Conservation (phyloP, 2,329 filamentous ascomycete genomes). For the Cordyceps militaris region DNA sequence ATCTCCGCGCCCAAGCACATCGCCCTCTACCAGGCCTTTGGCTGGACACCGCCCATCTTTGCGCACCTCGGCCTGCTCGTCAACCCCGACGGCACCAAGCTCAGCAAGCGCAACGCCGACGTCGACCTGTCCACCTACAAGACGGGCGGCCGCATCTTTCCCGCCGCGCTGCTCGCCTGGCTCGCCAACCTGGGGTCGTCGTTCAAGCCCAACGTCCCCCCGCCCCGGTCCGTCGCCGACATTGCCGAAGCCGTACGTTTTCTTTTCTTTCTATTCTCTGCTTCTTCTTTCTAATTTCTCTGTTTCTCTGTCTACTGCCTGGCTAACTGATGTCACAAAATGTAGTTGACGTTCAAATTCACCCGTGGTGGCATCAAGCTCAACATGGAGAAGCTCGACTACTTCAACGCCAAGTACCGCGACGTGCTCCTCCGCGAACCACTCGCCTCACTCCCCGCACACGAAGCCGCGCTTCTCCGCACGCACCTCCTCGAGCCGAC, state of each 20-base stretch:
- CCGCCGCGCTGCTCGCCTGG: constrained; percentile 63
- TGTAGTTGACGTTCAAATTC: constrained; percentile 74
- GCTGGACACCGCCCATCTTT: constrained; percentile 67
- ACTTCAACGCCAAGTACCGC: constrained; percentile 65
- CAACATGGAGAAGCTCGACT: constrained; percentile 69
- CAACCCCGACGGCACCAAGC: constrained; percentile 61
- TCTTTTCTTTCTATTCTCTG: not conserved
- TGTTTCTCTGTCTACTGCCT: not conserved
- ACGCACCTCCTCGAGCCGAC: constrained; percentile 19
- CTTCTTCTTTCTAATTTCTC: not conserved
- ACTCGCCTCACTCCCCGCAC: constrained; percentile 17
- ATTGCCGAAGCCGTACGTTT: constrained; percentile 59
- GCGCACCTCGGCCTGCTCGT: constrained; percentile 74
- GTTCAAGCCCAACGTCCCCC: constrained; percentile 21
- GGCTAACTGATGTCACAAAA: not conserved
- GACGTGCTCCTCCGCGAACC: constrained; percentile 26
- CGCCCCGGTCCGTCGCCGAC: constrained; percentile 50
- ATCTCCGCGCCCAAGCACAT: constrained; percentile 75
- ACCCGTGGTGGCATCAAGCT: constrained; percentile 87
- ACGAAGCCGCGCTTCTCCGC: constrained; percentile 21
- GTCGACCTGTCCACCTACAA: constrained; percentile 47
- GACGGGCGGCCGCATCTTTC: constrained; percentile 35
- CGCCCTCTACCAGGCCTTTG: constrained; percentile 67
- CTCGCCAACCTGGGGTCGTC: constrained; percentile 58
- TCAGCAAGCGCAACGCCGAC: constrained; percentile 71